Conservation (phyloP, 257 asterid genomes). For the Solanum clarkiae region DNA sequence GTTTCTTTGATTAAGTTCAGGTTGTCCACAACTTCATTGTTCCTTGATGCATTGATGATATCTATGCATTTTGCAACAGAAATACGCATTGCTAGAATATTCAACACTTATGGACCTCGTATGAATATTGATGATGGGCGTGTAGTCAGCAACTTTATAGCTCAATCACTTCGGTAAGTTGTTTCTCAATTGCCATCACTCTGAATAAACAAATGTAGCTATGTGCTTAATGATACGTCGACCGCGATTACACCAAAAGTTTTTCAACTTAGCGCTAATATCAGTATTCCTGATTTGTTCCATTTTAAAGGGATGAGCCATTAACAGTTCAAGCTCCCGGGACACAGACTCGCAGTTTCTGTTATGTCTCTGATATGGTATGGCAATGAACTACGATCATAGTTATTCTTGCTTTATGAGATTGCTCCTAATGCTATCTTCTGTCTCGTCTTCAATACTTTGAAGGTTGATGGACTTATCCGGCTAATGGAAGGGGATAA, state of each 20-base stretch:
- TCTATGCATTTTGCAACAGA: slow-evolving; percentile 25
- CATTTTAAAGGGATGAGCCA: slow-evolving; percentile 49
- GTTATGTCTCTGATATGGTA: slow-evolving; percentile 51
- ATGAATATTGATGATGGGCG: slow-evolving; percentile 97
- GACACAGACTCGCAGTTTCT: slow-evolving; percentile 75
- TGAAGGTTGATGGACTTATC: slow-evolving; percentile 41
- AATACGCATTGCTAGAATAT: slow-evolving; percentile 91
- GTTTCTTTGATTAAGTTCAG: not conserved
- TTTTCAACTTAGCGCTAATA: not conserved
- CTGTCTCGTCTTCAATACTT: not conserved
- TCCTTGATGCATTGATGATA: not conserved
- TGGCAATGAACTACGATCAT: not conserved
- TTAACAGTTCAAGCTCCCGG: slow-evolving; percentile 91
- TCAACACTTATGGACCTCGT: slow-evolving; percentile 94
- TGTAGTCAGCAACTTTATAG: slow-evolving; percentile 89
- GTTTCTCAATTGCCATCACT: not conserved
- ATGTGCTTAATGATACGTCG: not conserved
- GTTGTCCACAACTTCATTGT: not conserved
- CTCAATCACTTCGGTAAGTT: slow-evolving; percentile 77
- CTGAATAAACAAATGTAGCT: not conserved
- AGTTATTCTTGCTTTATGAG: not conserved
- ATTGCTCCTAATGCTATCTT: not conserved
- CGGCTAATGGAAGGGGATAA: slow-evolving; percentile 44
- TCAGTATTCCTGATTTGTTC: not conserved
- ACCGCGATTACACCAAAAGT: not conserved